Conservation (phyloP, 2,329 filamentous ascomycete species). For the Penicillium sp. region DNA sequence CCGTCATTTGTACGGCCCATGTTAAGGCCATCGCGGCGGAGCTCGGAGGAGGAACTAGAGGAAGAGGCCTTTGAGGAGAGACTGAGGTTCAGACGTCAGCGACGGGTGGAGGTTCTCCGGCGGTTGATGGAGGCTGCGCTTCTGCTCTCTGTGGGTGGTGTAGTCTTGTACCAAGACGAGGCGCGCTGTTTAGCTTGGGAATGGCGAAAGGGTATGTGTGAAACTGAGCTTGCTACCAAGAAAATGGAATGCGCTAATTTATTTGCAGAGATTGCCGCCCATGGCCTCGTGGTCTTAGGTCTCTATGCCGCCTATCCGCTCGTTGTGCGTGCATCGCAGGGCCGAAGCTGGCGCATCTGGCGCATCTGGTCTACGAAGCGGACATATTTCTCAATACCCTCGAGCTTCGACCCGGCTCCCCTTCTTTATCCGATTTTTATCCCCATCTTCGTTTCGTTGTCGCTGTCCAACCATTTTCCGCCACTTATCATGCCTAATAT, state of each 20-base stretch:
- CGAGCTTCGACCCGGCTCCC: constrained; percentile 85
- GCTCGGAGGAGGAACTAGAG: constrained; percentile 32
- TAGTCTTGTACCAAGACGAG: constrained; percentile 39
- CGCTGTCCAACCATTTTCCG: constrained; percentile 63
- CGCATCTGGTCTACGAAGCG: constrained; percentile 30
- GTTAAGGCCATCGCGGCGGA: constrained; percentile 29
- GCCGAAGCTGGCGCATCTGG: constrained; percentile 27
- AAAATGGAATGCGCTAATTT: constrained; percentile 7
- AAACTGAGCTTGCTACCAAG: background rate
- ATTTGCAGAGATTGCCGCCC: constrained; percentile 34
- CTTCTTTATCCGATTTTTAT: constrained; percentile 80
- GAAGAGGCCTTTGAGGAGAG: constrained; percentile 22
- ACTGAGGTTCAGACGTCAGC: constrained; percentile 31
- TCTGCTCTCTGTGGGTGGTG: constrained; percentile 51
- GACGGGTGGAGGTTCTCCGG: constrained; percentile 44
- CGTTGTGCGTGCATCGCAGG: constrained; percentile 44
- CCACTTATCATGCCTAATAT: constrained; percentile 72
- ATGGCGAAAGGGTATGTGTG: constrained; percentile 40
- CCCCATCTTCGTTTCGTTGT: constrained; percentile 72
- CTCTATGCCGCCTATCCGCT: constrained; percentile 56
- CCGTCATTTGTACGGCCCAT: constrained; percentile 31
- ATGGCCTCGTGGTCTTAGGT: constrained; percentile 30
- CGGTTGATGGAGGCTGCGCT: constrained; percentile 56
- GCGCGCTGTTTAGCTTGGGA: constrained; percentile 32
- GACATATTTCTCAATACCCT: constrained; percentile 61